phyloP scores from a whole-genome alignment of 2,329 filamentous ascomycete species.

The Penicillium brasilianum region DNA sequence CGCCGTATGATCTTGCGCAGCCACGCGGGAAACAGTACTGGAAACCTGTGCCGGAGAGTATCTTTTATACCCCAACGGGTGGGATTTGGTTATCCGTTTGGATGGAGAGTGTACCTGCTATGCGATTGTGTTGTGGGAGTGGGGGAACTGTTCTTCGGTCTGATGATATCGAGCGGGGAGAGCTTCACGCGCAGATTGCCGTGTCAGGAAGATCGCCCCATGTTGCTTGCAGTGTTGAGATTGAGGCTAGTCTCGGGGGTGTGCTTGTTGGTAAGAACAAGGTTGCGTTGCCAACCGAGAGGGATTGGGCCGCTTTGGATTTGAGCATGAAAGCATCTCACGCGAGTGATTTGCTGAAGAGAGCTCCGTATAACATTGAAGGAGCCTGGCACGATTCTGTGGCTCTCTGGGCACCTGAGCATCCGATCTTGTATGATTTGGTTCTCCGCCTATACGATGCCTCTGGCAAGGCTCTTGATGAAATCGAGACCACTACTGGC shows the following conservation, averaged over 20 bases:
- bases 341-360: constrained; percentile 25
- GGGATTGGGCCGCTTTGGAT: constrained; percentile 54
- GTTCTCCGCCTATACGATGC: constrained; percentile 57
- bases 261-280: constrained; percentile 53
- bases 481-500: constrained; percentile 64
- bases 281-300: constrained; percentile 55
- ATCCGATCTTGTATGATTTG: constrained; percentile 68
- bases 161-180: constrained; percentile 58
- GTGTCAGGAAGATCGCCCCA: constrained; percentile 47
- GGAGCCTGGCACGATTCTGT: constrained; percentile 60
- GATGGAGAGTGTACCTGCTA: constrained; percentile 60
- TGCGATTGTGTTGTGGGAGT: constrained; percentile 63
- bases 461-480: constrained; percentile 47
- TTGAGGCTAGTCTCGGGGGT: constrained; percentile 60
- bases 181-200: constrained; percentile 57
- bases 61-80: constrained; percentile 73
- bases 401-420: constrained; percentile 71
- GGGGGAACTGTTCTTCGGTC: constrained; percentile 65
- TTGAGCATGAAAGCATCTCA: constrained; percentile 56
- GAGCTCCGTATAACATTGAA: constrained; percentile 50
- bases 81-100: constrained; percentile 79
- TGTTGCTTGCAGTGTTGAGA: constrained; percentile 54
- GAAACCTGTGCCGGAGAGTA: constrained; percentile 56
- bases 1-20: constrained; percentile 67
- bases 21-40: constrained; percentile 73